Evolutionary conservation across 2,329 filamentous ascomycete species (phyloP).

Genomic region (Diaporthe humulicola): DNA sequence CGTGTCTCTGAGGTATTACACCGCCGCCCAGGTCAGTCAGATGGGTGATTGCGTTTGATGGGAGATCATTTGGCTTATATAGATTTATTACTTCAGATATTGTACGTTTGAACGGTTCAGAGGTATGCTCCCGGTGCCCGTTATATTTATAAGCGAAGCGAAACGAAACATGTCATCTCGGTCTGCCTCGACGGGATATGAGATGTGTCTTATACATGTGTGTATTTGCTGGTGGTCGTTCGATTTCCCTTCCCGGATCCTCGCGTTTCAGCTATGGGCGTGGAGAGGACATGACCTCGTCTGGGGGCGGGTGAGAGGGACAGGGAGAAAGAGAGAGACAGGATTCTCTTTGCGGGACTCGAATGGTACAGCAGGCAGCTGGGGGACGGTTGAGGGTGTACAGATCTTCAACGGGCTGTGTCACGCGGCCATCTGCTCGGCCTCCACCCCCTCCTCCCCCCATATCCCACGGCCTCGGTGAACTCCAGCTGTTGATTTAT

Average conservation of each 20-base stretch:
- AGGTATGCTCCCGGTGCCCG: neutral
- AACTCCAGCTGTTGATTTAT: neutral
- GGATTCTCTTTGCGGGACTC: neutral
- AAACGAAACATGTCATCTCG: constrained; percentile 35
- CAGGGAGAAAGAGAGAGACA: neutral
- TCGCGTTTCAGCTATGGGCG: neutral
- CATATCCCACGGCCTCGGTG: neutral
- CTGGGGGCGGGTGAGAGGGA: neutral
- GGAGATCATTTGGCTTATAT: constrained; percentile 19
- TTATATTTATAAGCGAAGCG: constrained; percentile 10
- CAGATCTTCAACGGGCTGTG: constrained; percentile 28
- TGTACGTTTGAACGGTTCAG: neutral
- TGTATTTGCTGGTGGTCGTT: no score
- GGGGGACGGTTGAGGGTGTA: neutral
- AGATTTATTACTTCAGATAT: neutral
- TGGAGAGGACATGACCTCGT: neutral
- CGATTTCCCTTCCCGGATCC: no score
- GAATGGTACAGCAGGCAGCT: neutral
- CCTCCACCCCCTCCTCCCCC: neutral
- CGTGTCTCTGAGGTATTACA: constrained; percentile 7
- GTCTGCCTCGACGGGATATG: constrained; percentile 7
- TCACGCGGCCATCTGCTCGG: neutral
- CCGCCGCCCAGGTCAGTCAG: neutral
- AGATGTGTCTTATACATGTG: constrained; percentile 15
- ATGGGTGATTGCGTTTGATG: neutral